A percentile compares a stretch with the other conserved stretches of the same genome.
These are phyloP conservation scores for Phaseolus lunatus DNA, from an alignment of 306 rosid genomes.

Conservation along the genomic window DNA sequence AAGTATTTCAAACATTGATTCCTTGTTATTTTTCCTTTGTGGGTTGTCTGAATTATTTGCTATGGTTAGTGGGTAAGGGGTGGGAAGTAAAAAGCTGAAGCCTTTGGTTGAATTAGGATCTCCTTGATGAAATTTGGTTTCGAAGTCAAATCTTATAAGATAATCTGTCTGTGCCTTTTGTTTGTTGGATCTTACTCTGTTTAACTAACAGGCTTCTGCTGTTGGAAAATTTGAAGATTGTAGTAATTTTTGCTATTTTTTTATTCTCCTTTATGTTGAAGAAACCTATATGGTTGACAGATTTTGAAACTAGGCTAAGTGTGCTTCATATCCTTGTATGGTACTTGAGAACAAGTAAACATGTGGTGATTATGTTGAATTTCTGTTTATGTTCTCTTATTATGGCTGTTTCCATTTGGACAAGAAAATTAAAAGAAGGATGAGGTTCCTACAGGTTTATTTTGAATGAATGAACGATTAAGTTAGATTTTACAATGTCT, in stretches of 20 bases:
- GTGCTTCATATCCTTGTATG: background rate
- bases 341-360: background rate
- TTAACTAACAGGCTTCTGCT: background rate
- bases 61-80: background rate
- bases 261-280: slow-evolving; percentile 11
- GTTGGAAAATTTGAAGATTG: slow-evolving; percentile 21
- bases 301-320: background rate
- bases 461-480: background rate
- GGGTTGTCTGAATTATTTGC: slow-evolving; percentile 2
- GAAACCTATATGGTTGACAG: background rate
- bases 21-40: background rate
- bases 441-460: background rate
- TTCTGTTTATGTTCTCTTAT: background rate
- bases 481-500: background rate
- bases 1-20: slow-evolving; percentile 43
- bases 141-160: background rate
- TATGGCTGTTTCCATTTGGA: background rate
- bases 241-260: background rate
- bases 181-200: background rate
- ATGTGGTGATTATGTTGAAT: slow-evolving; percentile 14
- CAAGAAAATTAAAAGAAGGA: slow-evolving; percentile 8
- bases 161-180: background rate
- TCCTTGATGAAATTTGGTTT: slow-evolving; percentile 15
- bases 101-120: slow-evolving; percentile 10
- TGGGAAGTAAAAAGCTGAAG: slow-evolving; percentile 3